Percentiles rank a stretch among this genome's conserved stretches.
Conservation (phyloP, 208 protist species). For the Naegleria fowleri region DNA sequence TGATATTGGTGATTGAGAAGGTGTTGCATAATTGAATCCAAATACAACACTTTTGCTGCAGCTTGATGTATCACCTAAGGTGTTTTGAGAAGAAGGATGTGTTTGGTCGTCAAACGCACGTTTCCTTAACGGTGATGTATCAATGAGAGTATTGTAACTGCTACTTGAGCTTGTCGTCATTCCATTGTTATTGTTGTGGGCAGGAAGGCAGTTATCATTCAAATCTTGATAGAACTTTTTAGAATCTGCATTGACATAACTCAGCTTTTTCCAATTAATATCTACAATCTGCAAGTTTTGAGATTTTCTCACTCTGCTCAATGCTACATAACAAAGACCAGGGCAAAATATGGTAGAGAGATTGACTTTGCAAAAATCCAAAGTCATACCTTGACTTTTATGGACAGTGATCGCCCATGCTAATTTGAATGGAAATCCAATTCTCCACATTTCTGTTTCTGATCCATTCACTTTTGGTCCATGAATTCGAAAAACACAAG, state of each 20-base stretch:
- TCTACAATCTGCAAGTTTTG: not conserved
- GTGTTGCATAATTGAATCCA: not conserved
- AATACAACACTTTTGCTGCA: not conserved
- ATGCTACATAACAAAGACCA: slow-evolving; percentile 32
- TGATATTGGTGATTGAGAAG: not conserved
- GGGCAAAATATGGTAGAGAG: slow-evolving; percentile 9
- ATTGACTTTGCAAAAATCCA: slow-evolving; percentile 35
- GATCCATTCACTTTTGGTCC: not conserved
- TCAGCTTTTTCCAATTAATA: not conserved
- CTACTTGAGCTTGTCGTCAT: not conserved
- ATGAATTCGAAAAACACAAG: not conserved
- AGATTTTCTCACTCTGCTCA: slow-evolving; percentile 43
- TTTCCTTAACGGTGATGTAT: not conserved
- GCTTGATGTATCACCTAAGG: not conserved
- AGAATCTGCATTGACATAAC: not conserved
- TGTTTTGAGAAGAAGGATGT: not conserved
- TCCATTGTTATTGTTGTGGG: too few relatives aligned
- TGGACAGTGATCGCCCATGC: slow-evolving; percentile 92
- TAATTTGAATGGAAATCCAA: slow-evolving; percentile 74
- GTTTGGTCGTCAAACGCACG: not conserved
- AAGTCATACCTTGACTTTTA: slow-evolving; percentile 87
- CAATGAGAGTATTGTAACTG: not conserved
- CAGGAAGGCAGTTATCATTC: not conserved
- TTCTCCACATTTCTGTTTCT: slow-evolving; percentile 7
- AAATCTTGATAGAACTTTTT: slow-evolving; percentile 1